A percentile compares a stretch with the other conserved stretches of the same genome.
Conservation (phyloP, 495 filamentous ascomycete genomes). For the Penicillium antarcticum region DNA sequence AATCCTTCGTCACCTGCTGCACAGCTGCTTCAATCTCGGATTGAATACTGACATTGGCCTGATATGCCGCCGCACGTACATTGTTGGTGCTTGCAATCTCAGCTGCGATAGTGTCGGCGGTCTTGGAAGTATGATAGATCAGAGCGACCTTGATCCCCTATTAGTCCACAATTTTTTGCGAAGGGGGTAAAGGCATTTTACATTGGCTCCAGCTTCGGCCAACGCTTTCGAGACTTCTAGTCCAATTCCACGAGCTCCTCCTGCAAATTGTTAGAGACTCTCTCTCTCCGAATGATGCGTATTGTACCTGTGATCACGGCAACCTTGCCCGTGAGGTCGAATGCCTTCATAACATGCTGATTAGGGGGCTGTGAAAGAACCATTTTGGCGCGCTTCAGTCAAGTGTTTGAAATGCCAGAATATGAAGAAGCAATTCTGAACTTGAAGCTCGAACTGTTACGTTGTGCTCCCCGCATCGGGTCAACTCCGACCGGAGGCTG, state of each 20-base stretch:
- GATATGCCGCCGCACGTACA: constrained; percentile 63
- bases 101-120: constrained; percentile 60
- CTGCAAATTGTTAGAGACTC: constrained; percentile 21
- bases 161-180: neutral
- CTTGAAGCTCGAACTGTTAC: neutral
- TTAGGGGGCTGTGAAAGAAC: constrained; percentile 37
- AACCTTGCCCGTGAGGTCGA: constrained; percentile 36
- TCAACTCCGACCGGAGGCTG: constrained; percentile 1
- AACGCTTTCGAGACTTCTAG: constrained; percentile 65
- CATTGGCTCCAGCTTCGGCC: constrained; percentile 77
- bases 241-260: constrained; percentile 77
- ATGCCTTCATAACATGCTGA: constrained; percentile 33
- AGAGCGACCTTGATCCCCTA: constrained; percentile 46
- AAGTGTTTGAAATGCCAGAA: neutral
- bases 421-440: neutral
- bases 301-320: constrained; percentile 29
- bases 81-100: constrained; percentile 70
- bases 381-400: constrained; percentile 22
- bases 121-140: constrained; percentile 75
- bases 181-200: constrained; percentile 1
- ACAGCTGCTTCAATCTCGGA: constrained; percentile 53
- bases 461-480: constrained; percentile 6
- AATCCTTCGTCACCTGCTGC: constrained; percentile 57
- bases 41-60: constrained; percentile 60
- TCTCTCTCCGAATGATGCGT: neutral